These are phyloP conservation scores for Gossypium mustelinum DNA, from an alignment of 345 rosid species.

Conservation along the genomic window DNA sequence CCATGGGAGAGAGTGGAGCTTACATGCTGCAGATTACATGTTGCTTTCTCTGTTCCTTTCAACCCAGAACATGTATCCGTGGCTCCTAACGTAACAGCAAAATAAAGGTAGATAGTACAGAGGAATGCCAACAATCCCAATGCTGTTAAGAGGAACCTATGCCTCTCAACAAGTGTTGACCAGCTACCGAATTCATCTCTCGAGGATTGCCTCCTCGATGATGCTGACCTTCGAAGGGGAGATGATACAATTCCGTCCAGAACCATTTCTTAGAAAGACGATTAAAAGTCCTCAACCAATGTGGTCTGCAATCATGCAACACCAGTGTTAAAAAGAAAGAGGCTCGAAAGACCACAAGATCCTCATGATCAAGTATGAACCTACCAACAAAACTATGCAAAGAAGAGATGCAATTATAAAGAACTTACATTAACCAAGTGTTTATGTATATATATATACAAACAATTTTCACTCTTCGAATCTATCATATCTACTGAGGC, in stretches of 20 bases:
- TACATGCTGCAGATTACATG: slow-evolving; percentile 52
- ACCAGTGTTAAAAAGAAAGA: not conserved
- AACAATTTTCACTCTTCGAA: not conserved
- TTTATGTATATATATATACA: not conserved
- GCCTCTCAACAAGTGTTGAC: slow-evolving; percentile 62
- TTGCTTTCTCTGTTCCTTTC: slow-evolving; percentile 51
- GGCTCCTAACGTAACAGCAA: slow-evolving; percentile 77
- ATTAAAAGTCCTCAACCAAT: not conserved
- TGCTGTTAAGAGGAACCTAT: slow-evolving; percentile 85
- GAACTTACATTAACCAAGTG: not conserved
- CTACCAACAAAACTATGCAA: not conserved
- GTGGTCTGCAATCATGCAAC: slow-evolving; percentile 19
- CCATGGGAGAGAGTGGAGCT: slow-evolving; percentile 47
- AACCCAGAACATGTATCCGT: slow-evolving; percentile 60
- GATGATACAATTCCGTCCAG: slow-evolving; percentile 67
- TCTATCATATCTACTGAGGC: not conserved
- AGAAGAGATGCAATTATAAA: not conserved
- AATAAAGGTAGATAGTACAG: slow-evolving; percentile 86
- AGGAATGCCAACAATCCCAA: slow-evolving; percentile 64
- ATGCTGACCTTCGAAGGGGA: slow-evolving; percentile 62
- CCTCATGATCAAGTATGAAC: too few species aligned
- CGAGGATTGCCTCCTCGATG: slow-evolving; percentile 53
- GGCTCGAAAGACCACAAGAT: not conserved
- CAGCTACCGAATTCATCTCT: slow-evolving; percentile 82
- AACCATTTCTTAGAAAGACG: slow-evolving; percentile 42